Base-by-base conservation (phyloP, 164 flowering plant species). In the Amborella trichopoda region DNA sequence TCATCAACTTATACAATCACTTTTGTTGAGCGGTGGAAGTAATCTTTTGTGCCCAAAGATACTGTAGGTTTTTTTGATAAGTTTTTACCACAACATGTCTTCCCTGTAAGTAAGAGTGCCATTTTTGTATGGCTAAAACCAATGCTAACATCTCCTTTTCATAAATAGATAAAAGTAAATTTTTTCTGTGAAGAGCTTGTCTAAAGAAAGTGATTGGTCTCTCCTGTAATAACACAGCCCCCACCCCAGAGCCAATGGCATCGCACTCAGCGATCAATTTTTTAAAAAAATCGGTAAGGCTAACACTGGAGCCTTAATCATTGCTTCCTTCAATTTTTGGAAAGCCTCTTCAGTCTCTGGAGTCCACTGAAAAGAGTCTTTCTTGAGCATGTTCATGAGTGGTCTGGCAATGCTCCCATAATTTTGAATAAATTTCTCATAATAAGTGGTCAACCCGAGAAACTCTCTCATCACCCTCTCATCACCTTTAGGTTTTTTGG, bases 391-490 rank as follows among this genome's bases (percentile, higher is more conserved):
- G 5, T 17, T 0, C 2, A 16, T 47, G 3, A 47, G 26, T 18
- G 39, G 50, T 47, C 12, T 17, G 17, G 26, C 50, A 2, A 47
- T 28, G 5, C 1, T 4, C n/a, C 50, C 50, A 47, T 47, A 47
- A 1, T 25, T 24, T 28, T 30, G 24, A 14, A 47, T 19, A 30
- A 47, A 57, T 10, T 28, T 49, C 21, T 37, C 1, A 28, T 50
- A 50, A 17, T 57, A 48, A 12, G 26, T 28, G 13, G 41, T 21
- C 3, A 48, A 11, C 2, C 52, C 28, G 3, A 33, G 16, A 17
- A 57, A 57, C 1, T 39, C 55, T 10, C 20, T 30, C 9, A 14
- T 8, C 34, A n/a, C n/a, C n/a, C n/a, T n/a, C n/a, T n/a, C n/a
- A n/a, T n/a, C n/a, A n/a, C 34, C 14, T 30, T 30, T 1, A 30